Percentiles rank a stretch among this genome's conserved stretches.
Conservation (phyloP, 768 basidiomycete species). For the Mycena latifolia region DNA sequence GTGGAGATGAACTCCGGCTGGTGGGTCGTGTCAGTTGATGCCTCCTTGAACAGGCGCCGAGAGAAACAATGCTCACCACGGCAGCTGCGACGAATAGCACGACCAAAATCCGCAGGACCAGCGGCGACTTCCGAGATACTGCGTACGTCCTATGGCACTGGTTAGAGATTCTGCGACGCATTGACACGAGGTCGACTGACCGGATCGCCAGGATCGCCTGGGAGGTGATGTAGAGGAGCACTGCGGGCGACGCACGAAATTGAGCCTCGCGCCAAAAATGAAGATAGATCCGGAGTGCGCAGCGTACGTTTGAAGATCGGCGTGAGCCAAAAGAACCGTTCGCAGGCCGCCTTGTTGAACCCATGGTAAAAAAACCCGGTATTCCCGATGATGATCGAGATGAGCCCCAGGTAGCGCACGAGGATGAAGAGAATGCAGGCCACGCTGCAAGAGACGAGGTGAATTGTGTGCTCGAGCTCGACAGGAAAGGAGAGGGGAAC, state of each 20-base stretch:
- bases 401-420: constrained; percentile 31
- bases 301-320: constrained; percentile 33
- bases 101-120: constrained; percentile 8
- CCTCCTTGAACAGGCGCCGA: no score
- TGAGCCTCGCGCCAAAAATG: not conserved
- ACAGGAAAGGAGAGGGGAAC: no score
- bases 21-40: not conserved
- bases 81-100: constrained; percentile 6
- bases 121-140: constrained; percentile 21
- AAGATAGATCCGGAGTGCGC: no score
- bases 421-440: constrained; percentile 34
- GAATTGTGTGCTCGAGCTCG: no score
- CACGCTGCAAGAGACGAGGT: not conserved
- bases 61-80: not conserved
- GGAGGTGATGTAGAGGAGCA: constrained; percentile 18
- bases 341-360: constrained; percentile 23
- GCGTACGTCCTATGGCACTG: constrained; percentile 34
- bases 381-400: constrained; percentile 14
- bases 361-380: constrained; percentile 34
- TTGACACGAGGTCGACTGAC: not conserved
- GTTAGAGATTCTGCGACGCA: not conserved
- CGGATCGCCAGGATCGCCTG: constrained; percentile 26
- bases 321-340: constrained; percentile 19
- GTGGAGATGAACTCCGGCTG: constrained; percentile 13
- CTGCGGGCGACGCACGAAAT: not conserved